Evolutionary conservation across 768 basidiomycete species (phyloP), one percentile per base, ranked within the genome.

Genomic region (Pholiota molesta): DNA sequence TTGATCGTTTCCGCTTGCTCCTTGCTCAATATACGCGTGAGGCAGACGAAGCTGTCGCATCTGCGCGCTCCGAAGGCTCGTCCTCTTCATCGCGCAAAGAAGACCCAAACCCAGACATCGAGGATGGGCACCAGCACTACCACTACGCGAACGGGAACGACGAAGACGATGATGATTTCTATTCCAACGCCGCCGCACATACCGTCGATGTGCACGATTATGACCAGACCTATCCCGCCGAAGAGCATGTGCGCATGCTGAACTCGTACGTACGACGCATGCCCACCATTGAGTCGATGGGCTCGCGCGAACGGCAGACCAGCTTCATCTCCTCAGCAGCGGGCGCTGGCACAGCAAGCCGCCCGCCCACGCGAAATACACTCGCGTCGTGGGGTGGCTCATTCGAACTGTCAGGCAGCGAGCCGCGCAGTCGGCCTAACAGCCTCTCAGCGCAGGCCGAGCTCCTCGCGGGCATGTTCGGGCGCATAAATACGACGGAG

Each of bases 201-300:
- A 68, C 67, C 6, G 62, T 71, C 8, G 62, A 78, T 40, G 73
- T 73, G 2, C 77, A 75, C 62, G 77, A 83, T 63, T 62, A 69
- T 17, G 60, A 65, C 40, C 64, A 72, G 29, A 74, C 75, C 2
- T 79, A 79, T 64, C 75, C 75, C 7, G 74, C 76, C n/a, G 84
- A 83, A 28, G 80, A 82, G 56, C 79, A 83, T 54, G 77, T 91
- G 19, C 80, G 79, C 3, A 81, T 92, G 62, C 75, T 93, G 63
- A 88, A 90, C 44, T 78, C 81, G 21, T 84, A 79, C 66, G 80
- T 92, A 52, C 80, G 83, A 51, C 87, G 91, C 35, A 91, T 93
- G 91, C 86, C 90, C 23, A 92, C 91, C 33, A 92, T 92, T 65
- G 89, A 91, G 71, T 86, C 85, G 42, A 78, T 92, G 71, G 90